Evolutionary conservation across 495 filamentous ascomycete species (phyloP).

Genomic region (Talaromyces borbonicus): DNA sequence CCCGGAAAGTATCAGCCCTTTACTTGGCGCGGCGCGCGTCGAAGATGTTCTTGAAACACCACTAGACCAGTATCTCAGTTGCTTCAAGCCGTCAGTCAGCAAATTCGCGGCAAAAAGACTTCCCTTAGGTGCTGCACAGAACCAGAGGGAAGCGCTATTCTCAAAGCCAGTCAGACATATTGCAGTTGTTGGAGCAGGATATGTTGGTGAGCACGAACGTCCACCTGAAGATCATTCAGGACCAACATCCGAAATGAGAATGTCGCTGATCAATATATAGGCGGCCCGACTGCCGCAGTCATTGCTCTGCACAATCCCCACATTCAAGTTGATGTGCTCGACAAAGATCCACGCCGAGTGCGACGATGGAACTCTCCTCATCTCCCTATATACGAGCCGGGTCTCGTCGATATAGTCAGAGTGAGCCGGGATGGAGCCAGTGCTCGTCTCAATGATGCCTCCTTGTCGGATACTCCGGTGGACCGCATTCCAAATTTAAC

Average conservation of each 20-base stretch:
- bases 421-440: slow-evolving; percentile 48
- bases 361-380: slow-evolving; percentile 61
- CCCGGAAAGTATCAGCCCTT: slow-evolving; percentile 36
- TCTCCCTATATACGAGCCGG: slow-evolving; percentile 71
- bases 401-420: slow-evolving; percentile 56
- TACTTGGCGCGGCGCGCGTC: slow-evolving; percentile 27
- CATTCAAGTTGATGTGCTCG: slow-evolving; percentile 61
- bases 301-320: slow-evolving; percentile 63
- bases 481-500: slow-evolving; percentile 49
- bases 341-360: slow-evolving; percentile 55
- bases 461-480: slow-evolving; percentile 27
- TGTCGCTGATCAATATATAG: slow-evolving; percentile 25
- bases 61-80: slow-evolving; percentile 15
- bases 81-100: slow-evolving; percentile 1
- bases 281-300: slow-evolving; percentile 67
- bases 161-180: slow-evolving; percentile 39
- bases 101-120: neutral
- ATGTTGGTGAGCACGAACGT: slow-evolving; percentile 41
- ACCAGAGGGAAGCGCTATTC: neutral
- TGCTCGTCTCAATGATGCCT: slow-evolving; percentile 2
- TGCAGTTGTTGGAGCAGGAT: slow-evolving; percentile 55
- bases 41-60: slow-evolving; percentile 19
- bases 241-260: no score
- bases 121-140: neutral
- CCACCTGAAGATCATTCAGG: neutral